Evolutionary conservation across 805 yeast genomes (phyloP).

Genomic region (Pichia cephalocereana): DNA sequence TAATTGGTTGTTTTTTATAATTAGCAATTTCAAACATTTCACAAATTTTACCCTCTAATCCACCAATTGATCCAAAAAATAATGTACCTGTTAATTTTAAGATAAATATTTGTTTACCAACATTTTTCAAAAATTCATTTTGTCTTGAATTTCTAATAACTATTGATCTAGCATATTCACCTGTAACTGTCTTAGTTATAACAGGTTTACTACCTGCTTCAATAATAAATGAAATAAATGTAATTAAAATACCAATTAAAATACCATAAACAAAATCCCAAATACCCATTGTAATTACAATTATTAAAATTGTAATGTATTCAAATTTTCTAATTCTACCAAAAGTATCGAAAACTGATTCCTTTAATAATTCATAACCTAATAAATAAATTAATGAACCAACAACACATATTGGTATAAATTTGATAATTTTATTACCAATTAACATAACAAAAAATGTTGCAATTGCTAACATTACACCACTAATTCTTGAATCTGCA

Average conservation of each 20-base stretch:
- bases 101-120: slow-evolving; percentile 86
- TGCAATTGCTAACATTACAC: slow-evolving; percentile 76
- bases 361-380: slow-evolving; percentile 84
- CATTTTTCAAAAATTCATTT: slow-evolving; percentile 71
- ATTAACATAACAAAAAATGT: slow-evolving; percentile 73
- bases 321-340: slow-evolving; percentile 70
- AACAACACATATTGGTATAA: slow-evolving; percentile 91
- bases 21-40: slow-evolving; percentile 47
- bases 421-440: slow-evolving; percentile 91
- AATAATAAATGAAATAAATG: slow-evolving; percentile 91
- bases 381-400: slow-evolving; percentile 84
- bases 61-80: slow-evolving; percentile 93
- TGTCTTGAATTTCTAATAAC: slow-evolving; percentile 88
- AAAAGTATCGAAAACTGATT: slow-evolving; percentile 77
- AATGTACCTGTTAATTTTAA: slow-evolving; percentile 80
- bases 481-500: slow-evolving; percentile 83
- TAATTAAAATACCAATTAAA: slow-evolving; percentile 79
- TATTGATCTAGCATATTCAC: slow-evolving; percentile 83
- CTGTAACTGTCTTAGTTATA: slow-evolving; percentile 73
- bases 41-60: slow-evolving; percentile 71
- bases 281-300: slow-evolving; percentile 91
- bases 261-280: slow-evolving; percentile 94
- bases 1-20: slow-evolving; percentile 51
- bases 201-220: slow-evolving; percentile 83
- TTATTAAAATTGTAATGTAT: slow-evolving; percentile 72